Base-by-base conservation (phyloP, 2,329 filamentous ascomycete genomes). In the Orbilia javanica region DNA sequence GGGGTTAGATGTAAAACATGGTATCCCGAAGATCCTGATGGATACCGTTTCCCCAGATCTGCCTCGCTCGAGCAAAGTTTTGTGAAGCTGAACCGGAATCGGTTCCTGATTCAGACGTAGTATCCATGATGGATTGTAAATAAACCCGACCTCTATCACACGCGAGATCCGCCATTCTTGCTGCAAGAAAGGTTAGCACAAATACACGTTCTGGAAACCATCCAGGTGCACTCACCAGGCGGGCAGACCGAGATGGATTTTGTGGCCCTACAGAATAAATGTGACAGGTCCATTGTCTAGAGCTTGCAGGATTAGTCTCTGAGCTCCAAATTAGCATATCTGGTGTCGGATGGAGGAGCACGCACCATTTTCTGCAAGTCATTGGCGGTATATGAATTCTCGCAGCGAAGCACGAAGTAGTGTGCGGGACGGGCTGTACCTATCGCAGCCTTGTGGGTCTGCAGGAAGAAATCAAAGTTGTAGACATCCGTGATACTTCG, bases 161-260 rank as follows among this genome's bases (percentile, higher is more conserved):
- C 7, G 72, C 65, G 3, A 76, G 7, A 27, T 70, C 72, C 2
- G 72, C 72, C 46, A 70, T n/a, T 66, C 70, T 76, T 7, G 72
- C 72, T 76, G 34, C 3, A n/a, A 42, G 15, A 8, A 11, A 27
- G 31, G 29, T 65, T 36, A 57, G 65, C 15, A 39, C 11, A 39
- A 15, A 11, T 13, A 2, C 10, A 6, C 29, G 3, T 13, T 13
- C 11, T 39, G n/a, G 11, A 39, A 11, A 5, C 36, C n/a, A 13
- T 4, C 11, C 4, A 11, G 36, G 10, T 36, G 15, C 15, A 52
- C 42, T 57, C 44, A 76, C 65, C 65, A 25, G 94, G 93, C 0
- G 94, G 93, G 81, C 92, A 96, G 80, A 97, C 89, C 82, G 91
- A 93, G 52, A 97, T 93, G 0, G 93, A 91, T 84, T 94, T 95